Conservation (phyloP, 2,329 filamentous ascomycete species). For the Aspergillus pseudotamarii region DNA sequence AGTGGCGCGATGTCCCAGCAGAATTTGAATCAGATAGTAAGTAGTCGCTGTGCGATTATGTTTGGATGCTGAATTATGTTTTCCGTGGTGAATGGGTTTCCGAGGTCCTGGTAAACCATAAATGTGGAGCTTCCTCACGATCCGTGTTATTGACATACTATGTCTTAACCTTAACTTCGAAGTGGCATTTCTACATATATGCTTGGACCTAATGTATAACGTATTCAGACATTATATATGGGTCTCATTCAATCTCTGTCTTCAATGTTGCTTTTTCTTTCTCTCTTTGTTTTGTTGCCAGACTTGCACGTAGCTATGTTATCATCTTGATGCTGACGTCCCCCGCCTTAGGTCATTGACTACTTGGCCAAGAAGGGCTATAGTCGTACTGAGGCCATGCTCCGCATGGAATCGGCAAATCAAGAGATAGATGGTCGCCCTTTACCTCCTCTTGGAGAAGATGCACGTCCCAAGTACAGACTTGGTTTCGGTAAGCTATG, state of each 20-base stretch:
- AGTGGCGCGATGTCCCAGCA: slow-evolving; percentile 70
- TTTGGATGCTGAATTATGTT: background rate
- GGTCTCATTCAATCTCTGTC: background rate
- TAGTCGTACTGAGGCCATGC: slow-evolving; percentile 85
- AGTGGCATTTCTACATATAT: background rate
- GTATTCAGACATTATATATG: background rate
- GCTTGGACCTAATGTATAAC: background rate
- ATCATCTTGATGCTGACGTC: slow-evolving; percentile 1
- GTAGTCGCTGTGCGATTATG: slow-evolving; percentile 39
- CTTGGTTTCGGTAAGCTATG: slow-evolving; percentile 63
- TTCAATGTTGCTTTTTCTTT: background rate
- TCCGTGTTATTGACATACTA: background rate
- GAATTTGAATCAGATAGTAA: slow-evolving; percentile 94
- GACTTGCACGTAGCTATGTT: background rate
- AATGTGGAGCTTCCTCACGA: background rate
- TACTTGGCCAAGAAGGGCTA: slow-evolving; percentile 96
- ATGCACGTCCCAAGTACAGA: slow-evolving; percentile 76
- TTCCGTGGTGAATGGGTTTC: background rate
- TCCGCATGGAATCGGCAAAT: slow-evolving; percentile 85
- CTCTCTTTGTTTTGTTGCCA: slow-evolving; percentile 1
- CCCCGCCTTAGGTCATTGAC: slow-evolving; percentile 71
- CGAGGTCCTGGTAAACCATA: background rate
- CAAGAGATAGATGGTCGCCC: slow-evolving; percentile 80
- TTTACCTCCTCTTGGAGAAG: slow-evolving; percentile 66
- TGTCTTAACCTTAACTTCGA: background rate